A percentile compares a stretch with the other conserved stretches of the same genome.
Conservation (phyloP, 2,329 filamentous ascomycete species). For the Colletotrichum higginsianum region DNA sequence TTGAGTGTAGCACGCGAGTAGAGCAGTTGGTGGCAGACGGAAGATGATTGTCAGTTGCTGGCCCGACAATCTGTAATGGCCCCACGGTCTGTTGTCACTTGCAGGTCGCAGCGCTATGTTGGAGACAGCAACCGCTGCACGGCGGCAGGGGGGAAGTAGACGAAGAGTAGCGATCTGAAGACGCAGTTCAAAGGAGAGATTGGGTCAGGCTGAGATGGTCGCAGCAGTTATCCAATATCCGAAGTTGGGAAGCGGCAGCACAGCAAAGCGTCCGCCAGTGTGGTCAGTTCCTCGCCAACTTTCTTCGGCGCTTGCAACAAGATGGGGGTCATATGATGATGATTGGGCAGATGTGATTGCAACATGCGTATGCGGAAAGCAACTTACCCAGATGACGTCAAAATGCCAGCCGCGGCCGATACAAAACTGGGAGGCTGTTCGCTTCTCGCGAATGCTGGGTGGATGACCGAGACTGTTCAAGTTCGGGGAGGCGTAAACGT, state of each 20-base stretch:
- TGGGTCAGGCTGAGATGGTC: slow-evolving; percentile 1
- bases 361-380: slow-evolving; percentile 4
- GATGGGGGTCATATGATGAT: slow-evolving; percentile 6
- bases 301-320: slow-evolving; percentile 21
- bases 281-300: slow-evolving; percentile 29
- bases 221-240: slow-evolving; percentile 22
- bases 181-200: slow-evolving; percentile 4
- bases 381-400: slow-evolving; percentile 42
- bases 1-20: background rate
- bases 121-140: slow-evolving; percentile 35
- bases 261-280: slow-evolving; percentile 2
- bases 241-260: slow-evolving; percentile 1
- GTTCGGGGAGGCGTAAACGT: slow-evolving; percentile 12
- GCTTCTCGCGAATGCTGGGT: slow-evolving; percentile 11
- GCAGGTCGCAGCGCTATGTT: slow-evolving; percentile 1
- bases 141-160: slow-evolving; percentile 15
- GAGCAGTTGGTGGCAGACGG: slow-evolving; percentile 6
- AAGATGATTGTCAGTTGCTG: background rate
- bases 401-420: slow-evolving; percentile 18
- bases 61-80: background rate
- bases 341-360: slow-evolving; percentile 30
- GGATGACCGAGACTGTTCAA: slow-evolving; percentile 4
- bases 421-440: slow-evolving; percentile 17
- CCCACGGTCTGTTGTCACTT: slow-evolving; percentile 7
- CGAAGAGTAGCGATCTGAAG: slow-evolving; percentile 19